phyloP scores from a whole-genome alignment of 148 eudicot species.

The Heliosperma pusillum region DNA sequence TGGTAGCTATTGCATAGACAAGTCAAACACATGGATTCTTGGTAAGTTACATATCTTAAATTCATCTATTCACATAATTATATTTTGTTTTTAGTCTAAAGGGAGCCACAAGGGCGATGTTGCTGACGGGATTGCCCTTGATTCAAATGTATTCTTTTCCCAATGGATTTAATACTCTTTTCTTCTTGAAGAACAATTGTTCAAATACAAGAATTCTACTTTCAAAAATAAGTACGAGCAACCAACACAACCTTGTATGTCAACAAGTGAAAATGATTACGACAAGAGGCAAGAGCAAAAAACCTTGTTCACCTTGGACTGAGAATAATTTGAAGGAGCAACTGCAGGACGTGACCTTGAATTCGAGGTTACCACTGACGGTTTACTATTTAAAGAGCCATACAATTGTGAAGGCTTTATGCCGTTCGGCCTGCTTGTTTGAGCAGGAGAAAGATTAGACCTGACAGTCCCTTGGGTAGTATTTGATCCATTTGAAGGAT shows the following conservation, averaged over 20 bases:
- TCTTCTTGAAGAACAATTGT: too few relatives aligned
- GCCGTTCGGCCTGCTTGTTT: conserved; percentile 26
- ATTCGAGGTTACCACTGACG: conserved; percentile 35
- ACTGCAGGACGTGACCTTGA: conserved; percentile 36
- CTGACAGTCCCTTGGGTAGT: conserved; percentile 8
- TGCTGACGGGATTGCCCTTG: too few relatives aligned
- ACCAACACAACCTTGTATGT: neutral
- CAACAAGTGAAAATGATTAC: neutral
- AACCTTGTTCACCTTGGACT: conserved; percentile 35
- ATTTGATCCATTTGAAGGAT: conserved; percentile 28
- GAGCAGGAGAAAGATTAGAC: conserved; percentile 18
- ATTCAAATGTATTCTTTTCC: too few relatives aligned
- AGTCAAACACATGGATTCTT: too few relatives aligned
- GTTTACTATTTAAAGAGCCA: conserved; percentile 27
- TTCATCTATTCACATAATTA: too few relatives aligned
- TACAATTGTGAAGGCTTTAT: conserved; percentile 36
- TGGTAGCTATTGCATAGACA: too few relatives aligned
- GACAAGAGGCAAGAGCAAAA: neutral
- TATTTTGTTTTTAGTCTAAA: too few relatives aligned
- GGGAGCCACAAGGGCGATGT: too few relatives aligned
- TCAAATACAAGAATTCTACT: too few relatives aligned
- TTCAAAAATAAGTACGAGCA: too few relatives aligned
- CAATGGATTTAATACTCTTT: too few relatives aligned
- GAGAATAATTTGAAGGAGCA: conserved; percentile 39
- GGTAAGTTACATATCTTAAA: too few relatives aligned